These are phyloP conservation scores for Myriangium duriaei DNA, from an alignment of 2,329 filamentous ascomycete species.

Conservation along the genomic window DNA sequence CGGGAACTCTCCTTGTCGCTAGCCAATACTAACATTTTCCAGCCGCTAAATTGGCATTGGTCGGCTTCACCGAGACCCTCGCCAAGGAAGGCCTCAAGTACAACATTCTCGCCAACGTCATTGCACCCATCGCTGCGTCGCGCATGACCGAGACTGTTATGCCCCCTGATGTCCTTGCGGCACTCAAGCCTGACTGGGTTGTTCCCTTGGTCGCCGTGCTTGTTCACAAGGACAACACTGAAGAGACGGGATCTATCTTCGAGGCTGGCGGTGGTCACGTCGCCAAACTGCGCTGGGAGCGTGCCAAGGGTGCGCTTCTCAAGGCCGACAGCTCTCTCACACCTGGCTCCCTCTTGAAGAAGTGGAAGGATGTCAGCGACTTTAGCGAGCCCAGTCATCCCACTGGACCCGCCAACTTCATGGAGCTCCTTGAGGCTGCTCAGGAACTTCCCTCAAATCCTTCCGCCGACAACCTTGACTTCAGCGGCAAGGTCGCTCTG, in stretches of 20 bases:
- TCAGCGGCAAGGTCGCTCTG: conserved; percentile 72
- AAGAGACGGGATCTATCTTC: conserved; percentile 79
- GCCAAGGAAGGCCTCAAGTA: conserved; percentile 97
- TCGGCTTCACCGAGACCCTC: conserved; percentile 94
- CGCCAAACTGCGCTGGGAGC: conserved; percentile 91
- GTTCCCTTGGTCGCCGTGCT: conserved; percentile 84
- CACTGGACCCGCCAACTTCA: conserved; percentile 73
- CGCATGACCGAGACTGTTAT: conserved; percentile 93
- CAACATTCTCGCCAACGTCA: conserved; percentile 91
- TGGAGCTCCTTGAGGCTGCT: conserved; percentile 72
- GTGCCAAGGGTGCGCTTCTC: conserved; percentile 74
- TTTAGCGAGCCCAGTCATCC: conserved; percentile 78
- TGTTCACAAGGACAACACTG: conserved; percentile 70
- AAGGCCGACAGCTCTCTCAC: conserved; percentile 84
- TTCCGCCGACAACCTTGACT: conserved; percentile 61
- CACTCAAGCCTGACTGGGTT: conserved; percentile 85
- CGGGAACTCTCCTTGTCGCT: background rate
- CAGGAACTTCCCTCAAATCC: conserved; percentile 63
- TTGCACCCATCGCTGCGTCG: conserved; percentile 88
- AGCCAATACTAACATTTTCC: conserved; percentile 18
- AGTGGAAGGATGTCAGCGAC: conserved; percentile 80
- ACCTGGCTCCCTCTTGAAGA: conserved; percentile 72
- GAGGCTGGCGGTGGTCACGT: conserved; percentile 88
- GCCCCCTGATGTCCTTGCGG: conserved; percentile 81
- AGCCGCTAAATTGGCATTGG: conserved; percentile 87